phyloP scores from a whole-genome alignment of 768 basidiomycete species.

The Lactifluus piperatus region DNA sequence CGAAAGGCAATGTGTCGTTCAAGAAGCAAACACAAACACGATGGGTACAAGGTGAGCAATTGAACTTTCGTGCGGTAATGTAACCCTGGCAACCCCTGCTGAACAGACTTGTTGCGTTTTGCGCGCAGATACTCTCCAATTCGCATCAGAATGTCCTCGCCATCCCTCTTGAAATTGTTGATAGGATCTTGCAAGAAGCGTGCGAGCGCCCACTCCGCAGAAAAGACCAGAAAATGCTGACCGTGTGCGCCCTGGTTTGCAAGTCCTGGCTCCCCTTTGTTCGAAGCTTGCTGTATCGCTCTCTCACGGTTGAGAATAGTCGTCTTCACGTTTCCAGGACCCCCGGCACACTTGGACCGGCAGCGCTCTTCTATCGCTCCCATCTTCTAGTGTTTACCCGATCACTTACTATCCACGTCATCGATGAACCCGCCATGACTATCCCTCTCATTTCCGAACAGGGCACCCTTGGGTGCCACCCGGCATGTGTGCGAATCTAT shows the following conservation, averaged over 20 bases:
- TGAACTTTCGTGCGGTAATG: background rate
- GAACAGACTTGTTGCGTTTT: background rate
- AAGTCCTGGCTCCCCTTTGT: conserved; percentile 11
- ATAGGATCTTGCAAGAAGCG: conserved; percentile 3
- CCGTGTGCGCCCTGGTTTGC: conserved; percentile 10
- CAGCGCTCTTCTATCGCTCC: background rate
- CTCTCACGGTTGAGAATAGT: conserved; percentile 8
- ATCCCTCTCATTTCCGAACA: background rate
- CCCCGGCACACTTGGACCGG: conserved; percentile 8
- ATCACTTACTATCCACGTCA: conserved; percentile 6
- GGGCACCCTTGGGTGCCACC: background rate
- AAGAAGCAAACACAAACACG: background rate
- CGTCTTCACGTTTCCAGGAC: background rate
- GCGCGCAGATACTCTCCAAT: background rate
- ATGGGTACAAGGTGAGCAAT: background rate
- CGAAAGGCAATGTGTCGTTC: background rate
- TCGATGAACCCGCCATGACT: background rate
- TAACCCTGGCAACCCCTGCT: background rate
- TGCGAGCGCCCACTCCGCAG: conserved; percentile 1
- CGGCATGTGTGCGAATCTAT: conserved; percentile 1
- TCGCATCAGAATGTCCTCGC: background rate
- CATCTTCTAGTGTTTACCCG: background rate
- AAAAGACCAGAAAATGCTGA: background rate
- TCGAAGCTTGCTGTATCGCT: conserved; percentile 4
- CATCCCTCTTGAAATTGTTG: conserved; percentile 8